Percentiles rank a stretch among this genome's conserved stretches.
phyloP scores from a whole-genome alignment of 768 basidiomycete genomes.

The Auriscalpium orientale region DNA sequence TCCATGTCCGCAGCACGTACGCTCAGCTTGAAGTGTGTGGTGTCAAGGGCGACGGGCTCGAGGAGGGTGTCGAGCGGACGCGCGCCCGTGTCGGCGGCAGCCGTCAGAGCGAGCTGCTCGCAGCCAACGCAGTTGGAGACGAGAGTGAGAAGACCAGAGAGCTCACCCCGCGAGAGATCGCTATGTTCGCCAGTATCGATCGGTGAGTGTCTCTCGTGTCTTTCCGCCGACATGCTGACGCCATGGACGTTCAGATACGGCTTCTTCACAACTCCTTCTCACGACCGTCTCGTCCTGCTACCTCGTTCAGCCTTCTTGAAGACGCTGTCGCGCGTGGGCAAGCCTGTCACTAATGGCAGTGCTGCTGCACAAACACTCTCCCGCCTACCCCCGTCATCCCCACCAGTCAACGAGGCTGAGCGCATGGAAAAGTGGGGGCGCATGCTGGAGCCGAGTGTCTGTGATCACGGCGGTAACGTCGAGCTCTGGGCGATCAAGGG shows the following conservation, averaged over 20 bases:
- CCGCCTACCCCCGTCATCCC: constrained; percentile 34
- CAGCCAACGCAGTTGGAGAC: constrained; percentile 47
- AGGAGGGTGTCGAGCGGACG: constrained; percentile 91
- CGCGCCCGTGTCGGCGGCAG: constrained; percentile 58
- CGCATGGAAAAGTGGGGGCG: constrained; percentile 92
- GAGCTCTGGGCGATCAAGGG: constrained; percentile 62
- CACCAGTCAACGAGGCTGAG: constrained; percentile 52
- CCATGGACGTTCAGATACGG: constrained; percentile 59
- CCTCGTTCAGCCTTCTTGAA: constrained; percentile 55
- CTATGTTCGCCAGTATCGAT: constrained; percentile 72
- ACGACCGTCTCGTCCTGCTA: constrained; percentile 77
- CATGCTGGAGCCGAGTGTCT: constrained; percentile 67
- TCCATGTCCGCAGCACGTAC: constrained; percentile 81
- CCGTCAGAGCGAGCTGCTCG: constrained; percentile 51
- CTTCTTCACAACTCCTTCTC: constrained; percentile 74
- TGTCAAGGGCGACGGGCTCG: constrained; percentile 92
- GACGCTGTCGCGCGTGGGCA: constrained; percentile 38
- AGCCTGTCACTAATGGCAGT: constrained; percentile 31
- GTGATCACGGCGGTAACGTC: constrained; percentile 74
- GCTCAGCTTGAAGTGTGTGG: constrained; percentile 83
- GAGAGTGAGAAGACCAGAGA: constrained; percentile 57
- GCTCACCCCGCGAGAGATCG: constrained; percentile 64
- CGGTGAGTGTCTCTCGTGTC: constrained; percentile 45
- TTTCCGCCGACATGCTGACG: not conserved
- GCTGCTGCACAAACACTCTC: constrained; percentile 39